These are phyloP conservation scores for Misopates orontium DNA, from an alignment of 257 asterid genomes.

Conservation along the genomic window DNA sequence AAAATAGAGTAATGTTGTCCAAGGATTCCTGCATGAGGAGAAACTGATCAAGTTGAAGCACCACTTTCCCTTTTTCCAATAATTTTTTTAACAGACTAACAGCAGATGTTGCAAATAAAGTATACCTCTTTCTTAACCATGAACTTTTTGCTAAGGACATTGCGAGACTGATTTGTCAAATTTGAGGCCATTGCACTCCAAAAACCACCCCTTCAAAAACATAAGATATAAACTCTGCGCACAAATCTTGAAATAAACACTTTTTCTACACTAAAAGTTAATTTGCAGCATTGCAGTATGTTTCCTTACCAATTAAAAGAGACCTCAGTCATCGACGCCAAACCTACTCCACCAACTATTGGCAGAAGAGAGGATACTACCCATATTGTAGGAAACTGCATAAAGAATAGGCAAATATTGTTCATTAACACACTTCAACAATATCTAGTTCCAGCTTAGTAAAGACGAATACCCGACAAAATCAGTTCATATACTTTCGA, in stretches of 20 bases:
- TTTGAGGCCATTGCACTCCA: constrained; percentile 99
- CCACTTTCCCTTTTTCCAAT: background rate
- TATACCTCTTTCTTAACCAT: constrained; percentile 93
- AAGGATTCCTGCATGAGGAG: constrained; percentile 47
- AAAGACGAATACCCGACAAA: too few relatives aligned
- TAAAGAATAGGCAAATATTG: background rate
- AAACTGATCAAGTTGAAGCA: constrained; percentile 30
- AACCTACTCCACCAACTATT: constrained; percentile 88
- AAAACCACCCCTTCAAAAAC: constrained; percentile 76
- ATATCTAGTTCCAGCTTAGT: too few relatives aligned
- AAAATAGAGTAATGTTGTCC: constrained; percentile 53
- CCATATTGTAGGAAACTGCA: constrained; percentile 81
- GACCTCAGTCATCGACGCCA: constrained; percentile 90
- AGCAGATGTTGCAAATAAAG: too few relatives aligned
- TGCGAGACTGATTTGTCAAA: constrained; percentile 88
- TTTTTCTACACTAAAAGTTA: constrained; percentile 14
- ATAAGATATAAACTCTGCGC: constrained; percentile 19
- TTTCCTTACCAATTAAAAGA: constrained; percentile 77
- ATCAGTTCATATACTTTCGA: background rate
- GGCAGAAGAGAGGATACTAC: constrained; percentile 89
- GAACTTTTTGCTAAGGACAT: constrained; percentile 93
- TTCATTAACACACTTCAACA: too few relatives aligned
- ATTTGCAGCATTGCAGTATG: constrained; percentile 14
- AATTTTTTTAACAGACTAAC: too few relatives aligned
- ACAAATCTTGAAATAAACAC: constrained; percentile 17